Evolutionary conservation across 176 grass and related monocot species (phyloP), one percentile per base, ranked within the genome.

Genomic region (Oryza glaberrima): DNA sequence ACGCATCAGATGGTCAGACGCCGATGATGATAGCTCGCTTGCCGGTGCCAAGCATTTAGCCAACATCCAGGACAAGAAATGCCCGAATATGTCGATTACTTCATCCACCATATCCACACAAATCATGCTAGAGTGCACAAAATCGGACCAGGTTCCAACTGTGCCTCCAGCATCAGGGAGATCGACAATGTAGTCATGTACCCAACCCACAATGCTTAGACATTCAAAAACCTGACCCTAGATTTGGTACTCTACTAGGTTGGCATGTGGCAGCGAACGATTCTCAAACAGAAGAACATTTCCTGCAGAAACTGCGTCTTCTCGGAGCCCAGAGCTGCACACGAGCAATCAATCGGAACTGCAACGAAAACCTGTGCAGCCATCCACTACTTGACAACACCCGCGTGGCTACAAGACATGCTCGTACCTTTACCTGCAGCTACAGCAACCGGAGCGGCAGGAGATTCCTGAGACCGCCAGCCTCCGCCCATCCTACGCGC

Each of bases 381-480:
- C 67, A 81, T 81, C 30, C 19, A 38, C 19, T 19, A 14, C 38
- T 28, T 67, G 23, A 23, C 54, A 16, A 2, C 40, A 79, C 19
- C 43, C 43, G 7, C 26, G 28, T 11, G 46, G 44, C 22, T 51
- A 52, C 20, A 6, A 68, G 14, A 19, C 7, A 46, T 11, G 19
- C n/a, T 0, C 20, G 1, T 23, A 23, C 58, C n/a, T 8, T 78
- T 71, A 86, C 90, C 75, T 94, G 63, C 73, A 78, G 79, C 44
- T 84, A 75, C 69, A 91, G 40, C 51, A 77, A 79, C 71, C 80
- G 61, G 75, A 83, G 81, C 58, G 88, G 75, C n/a, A 89, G 82
- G 66, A 85, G 84, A 51, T 80, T 91, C 38, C 86, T 76, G 19
- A 88, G 71, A 56, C 86, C 83, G 23, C 90, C 77, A 30, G 69